These are phyloP conservation scores for Penstemon newberryi DNA, from an alignment of 257 asterid species.

Conservation along the genomic window DNA sequence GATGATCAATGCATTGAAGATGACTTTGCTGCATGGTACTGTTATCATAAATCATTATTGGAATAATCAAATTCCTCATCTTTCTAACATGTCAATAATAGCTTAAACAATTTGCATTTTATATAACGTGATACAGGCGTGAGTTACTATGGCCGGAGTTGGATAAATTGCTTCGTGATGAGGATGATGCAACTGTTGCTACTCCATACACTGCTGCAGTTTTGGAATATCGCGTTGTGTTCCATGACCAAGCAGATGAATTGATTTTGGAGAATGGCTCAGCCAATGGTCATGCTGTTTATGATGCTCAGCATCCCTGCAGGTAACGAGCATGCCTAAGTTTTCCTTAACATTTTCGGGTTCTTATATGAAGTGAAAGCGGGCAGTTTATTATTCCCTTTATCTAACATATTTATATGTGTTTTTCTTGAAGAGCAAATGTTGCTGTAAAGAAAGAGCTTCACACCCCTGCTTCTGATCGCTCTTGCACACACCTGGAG, in stretches of 20 bases:
- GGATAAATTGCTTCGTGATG: slow-evolving; percentile 69
- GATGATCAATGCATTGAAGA: slow-evolving; percentile 99
- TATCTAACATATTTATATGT: slow-evolving; percentile 26
- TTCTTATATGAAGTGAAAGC: neutral
- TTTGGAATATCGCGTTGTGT: slow-evolving; percentile 82
- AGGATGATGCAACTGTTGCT: slow-evolving; percentile 60
- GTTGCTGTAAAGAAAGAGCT: slow-evolving; percentile 91
- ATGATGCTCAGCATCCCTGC: slow-evolving; percentile 96
- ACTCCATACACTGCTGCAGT: slow-evolving; percentile 97
- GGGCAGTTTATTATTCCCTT: neutral
- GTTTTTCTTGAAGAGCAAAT: slow-evolving; percentile 51
- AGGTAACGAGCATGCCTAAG: slow-evolving; percentile 41
- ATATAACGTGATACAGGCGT: slow-evolving; percentile 57
- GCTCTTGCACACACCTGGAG: slow-evolving; percentile 96
- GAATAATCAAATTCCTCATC: neutral
- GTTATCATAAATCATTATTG: slow-evolving; percentile 1
- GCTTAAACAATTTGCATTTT: slow-evolving; percentile 6
- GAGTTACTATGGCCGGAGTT: slow-evolving; percentile 90
- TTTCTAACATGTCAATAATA: neutral
- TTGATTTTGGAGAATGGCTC: slow-evolving; percentile 40
- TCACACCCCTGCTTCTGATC: slow-evolving; percentile 89
- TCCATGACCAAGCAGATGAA: slow-evolving; percentile 53
- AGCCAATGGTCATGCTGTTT: slow-evolving; percentile 50
- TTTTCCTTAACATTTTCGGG: neutral
- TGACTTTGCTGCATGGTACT: slow-evolving; percentile 90